Conservation (phyloP, 2,329 filamentous ascomycete species). For the Chaetoscypha palmicola region DNA sequence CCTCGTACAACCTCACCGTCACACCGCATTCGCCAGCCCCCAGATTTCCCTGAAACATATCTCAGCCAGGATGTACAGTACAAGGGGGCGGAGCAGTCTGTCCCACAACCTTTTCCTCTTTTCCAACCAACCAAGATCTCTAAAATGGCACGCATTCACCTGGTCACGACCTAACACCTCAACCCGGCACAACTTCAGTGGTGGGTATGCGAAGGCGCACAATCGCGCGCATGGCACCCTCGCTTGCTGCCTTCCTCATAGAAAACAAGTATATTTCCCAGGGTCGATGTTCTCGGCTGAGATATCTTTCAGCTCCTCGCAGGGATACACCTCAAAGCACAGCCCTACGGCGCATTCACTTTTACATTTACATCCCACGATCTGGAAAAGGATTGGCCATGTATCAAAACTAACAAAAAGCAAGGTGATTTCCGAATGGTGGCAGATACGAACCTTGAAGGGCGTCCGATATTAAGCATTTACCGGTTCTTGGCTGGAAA, state of each 20-base stretch:
- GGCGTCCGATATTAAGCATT: not conserved
- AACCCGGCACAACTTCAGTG: not conserved
- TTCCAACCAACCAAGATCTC: not conserved
- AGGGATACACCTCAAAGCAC: no score
- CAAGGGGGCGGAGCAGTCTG: no score
- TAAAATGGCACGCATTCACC: not conserved
- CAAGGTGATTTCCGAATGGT: not conserved
- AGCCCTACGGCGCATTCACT: not conserved
- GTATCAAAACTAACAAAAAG: not conserved
- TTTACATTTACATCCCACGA: not conserved
- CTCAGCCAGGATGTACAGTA: no score
- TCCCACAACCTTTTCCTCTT: no score
- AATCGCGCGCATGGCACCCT: no score
- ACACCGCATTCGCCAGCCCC: no score
- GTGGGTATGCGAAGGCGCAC: no score
- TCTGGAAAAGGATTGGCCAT: not conserved
- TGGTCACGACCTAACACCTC: not conserved
- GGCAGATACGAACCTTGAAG: no score
- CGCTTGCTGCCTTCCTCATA: no score
- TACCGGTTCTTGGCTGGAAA: not conserved
- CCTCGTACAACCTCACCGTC: not conserved
- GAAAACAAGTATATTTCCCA: not conserved
- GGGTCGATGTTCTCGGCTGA: not conserved
- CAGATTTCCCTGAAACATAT: not conserved
- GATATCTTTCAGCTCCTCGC: no score